Evolutionary conservation across 1,284 basidiomycete species (phyloP).

Genomic region (Trichosporon coremiiforme): DNA sequence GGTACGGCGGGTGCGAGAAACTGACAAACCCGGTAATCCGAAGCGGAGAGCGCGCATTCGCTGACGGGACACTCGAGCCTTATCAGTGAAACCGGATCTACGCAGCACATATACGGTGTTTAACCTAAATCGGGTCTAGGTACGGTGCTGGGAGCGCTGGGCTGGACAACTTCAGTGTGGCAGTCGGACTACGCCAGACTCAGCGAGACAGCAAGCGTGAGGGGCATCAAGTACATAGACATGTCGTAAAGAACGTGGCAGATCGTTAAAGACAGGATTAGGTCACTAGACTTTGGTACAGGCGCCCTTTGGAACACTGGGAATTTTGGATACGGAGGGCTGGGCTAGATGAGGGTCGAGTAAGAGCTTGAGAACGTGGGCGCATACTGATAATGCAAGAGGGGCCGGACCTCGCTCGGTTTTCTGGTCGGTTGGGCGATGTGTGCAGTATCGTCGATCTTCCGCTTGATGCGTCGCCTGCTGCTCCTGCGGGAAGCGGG

Average conservation of each 20-base stretch:
- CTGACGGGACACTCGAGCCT: neutral
- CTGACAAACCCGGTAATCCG: neutral
- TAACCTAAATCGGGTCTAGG: neutral
- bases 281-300: neutral
- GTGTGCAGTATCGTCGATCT: neutral
- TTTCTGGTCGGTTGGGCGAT: neutral
- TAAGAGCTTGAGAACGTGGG: neutral
- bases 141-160: neutral
- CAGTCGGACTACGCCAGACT: neutral
- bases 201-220: neutral
- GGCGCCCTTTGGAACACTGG: neutral
- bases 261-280: neutral
- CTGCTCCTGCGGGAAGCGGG: neutral
- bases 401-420: neutral
- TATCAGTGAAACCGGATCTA: constrained; percentile 8
- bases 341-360: neutral
- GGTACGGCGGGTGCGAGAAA: neutral
- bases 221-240: neutral
- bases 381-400: neutral
- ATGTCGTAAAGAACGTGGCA: constrained; percentile 5
- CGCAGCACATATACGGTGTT: neutral
- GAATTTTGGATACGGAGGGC: neutral
- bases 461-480: neutral
- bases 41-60: neutral
- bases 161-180: neutral